Base-by-base conservation (phyloP, 2,329 filamentous ascomycete species). In the Pseudopyricularia javanii region DNA sequence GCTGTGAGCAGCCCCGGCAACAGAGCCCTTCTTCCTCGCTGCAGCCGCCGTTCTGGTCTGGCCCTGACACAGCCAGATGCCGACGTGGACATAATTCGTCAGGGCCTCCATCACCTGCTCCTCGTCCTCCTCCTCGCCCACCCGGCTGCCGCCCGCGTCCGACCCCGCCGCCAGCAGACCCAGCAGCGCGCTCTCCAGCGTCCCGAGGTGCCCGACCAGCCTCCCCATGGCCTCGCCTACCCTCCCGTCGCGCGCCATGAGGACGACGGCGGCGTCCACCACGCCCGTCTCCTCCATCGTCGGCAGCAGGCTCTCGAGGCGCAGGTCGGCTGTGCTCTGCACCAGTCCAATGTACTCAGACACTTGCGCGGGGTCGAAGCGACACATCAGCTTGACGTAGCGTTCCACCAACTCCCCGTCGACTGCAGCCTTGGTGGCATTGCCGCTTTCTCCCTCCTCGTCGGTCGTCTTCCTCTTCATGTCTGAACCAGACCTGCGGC, bases 61-160 rank as follows among this genome's bases (percentile, higher is more conserved):
- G 1, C 85, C 82, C 67, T 94, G 88, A 60, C 93, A 97, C 12
- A 98, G 74, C 93, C 93, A 98, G 50, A 95, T 91, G 14, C 94
- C 93, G 1, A 98, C 88, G 57, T 90, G 85, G 1, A 85, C 82
- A 67, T 95, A 97, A 64, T 95, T 96, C 56, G 94, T 84, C 17
- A 98, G 71, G 1, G 85, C 83, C 54, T 82, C 79, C 4, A 95
- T 74, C 1, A 95, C 74, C 54, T 91, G 85, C 53, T 85, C 79
- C 0, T 85, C 80, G 0, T 86, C 79, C 56, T 85, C 80, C 5
- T 20, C 35, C 3, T n/a, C 35, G 22, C n/a, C 22, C n/a, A 9
- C 7, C 17, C 37, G 37, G 24, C 24, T n/a, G 8, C 17, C 6
- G 55, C 82, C 78, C 2, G 83, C 56, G 32, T 71, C 63, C 2